A percentile compares a stretch with the other conserved stretches of the same genome.
Evolutionary conservation across 1,139 yeast species (phyloP).

Genomic region (Pichiaceae sp.): DNA sequence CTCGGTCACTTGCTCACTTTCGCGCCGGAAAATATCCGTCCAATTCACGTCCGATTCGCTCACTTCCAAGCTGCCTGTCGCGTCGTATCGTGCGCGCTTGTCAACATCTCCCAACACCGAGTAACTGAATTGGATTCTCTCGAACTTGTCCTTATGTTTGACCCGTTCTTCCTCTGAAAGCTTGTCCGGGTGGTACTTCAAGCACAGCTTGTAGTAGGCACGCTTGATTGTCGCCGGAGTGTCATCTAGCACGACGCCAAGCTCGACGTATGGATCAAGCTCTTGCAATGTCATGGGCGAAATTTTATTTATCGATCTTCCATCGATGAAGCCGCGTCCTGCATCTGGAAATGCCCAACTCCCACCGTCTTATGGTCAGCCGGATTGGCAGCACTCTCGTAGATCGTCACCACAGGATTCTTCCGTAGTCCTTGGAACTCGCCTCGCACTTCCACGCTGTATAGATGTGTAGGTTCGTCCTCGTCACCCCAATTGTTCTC

Average conservation of each 20-base stretch:
- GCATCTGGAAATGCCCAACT: background rate
- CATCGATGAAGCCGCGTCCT: background rate
- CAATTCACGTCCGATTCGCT: conserved; percentile 35
- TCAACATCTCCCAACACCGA: conserved; percentile 54
- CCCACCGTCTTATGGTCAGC: conserved; percentile 60
- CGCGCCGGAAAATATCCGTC: conserved; percentile 53
- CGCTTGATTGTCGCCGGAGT: conserved; percentile 54
- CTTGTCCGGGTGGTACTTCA: conserved; percentile 77
- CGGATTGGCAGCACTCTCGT: conserved; percentile 91
- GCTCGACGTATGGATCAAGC: conserved; percentile 50
- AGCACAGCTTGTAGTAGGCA: conserved; percentile 64
- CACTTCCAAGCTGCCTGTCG: conserved; percentile 58
- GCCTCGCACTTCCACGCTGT: conserved; percentile 77
- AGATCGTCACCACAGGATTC: conserved; percentile 67
- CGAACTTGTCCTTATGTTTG: conserved; percentile 42
- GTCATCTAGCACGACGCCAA: conserved; percentile 35
- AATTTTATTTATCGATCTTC: background rate
- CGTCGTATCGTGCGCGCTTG: conserved; percentile 53
- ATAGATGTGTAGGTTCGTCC: conserved; percentile 51
- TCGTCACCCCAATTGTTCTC: conserved; percentile 45
- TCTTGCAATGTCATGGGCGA: background rate
- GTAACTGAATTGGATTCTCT: conserved; percentile 70
- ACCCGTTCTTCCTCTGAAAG: conserved; percentile 26
- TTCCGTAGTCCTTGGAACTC: conserved; percentile 54
- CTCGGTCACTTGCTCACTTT: conserved; percentile 45